Conservation (phyloP, 371 early-diverging fungal genomes). For the Mortierella sp. region DNA sequence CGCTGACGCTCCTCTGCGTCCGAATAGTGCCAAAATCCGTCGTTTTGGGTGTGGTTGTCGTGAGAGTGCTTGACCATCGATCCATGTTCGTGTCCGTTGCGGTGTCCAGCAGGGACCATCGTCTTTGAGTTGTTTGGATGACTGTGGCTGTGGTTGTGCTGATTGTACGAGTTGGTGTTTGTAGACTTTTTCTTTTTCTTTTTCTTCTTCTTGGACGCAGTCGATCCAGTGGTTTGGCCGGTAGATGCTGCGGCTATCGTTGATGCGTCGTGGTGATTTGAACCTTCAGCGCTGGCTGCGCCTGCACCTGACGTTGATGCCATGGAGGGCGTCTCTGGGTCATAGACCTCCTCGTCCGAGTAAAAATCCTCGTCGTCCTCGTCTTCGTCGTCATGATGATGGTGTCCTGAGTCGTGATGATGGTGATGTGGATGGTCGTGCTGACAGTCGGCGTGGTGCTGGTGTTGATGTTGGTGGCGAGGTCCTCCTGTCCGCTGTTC, state of each 20-base stretch:
- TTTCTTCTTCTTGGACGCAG: constrained; percentile 63
- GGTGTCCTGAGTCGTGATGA: constrained; percentile 27
- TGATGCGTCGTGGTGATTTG: constrained; percentile 20
- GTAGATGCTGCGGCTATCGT: constrained; percentile 20
- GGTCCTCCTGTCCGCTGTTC: constrained; percentile 21
- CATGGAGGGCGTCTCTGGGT: constrained; percentile 55
- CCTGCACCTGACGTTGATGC: constrained; percentile 30
- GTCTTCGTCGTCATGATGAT: constrained; percentile 52
- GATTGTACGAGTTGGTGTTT: constrained; percentile 1
- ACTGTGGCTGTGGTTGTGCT: constrained; percentile 24
- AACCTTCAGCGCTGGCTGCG: constrained; percentile 17
- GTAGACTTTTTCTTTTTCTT: constrained; percentile 63
- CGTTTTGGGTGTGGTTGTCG: constrained; percentile 53
- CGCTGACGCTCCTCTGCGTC: constrained; percentile 86
- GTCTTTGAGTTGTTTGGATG: constrained; percentile 35
- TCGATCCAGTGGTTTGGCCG: constrained; percentile 24
- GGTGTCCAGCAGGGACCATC: constrained; percentile 29
- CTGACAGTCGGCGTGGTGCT: constrained; percentile 50
- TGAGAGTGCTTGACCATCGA: constrained; percentile 45
- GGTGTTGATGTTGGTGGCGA: constrained; percentile 33
- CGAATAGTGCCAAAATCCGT: constrained; percentile 82
- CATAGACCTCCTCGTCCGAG: constrained; percentile 61
- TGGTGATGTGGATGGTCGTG: constrained; percentile 46
- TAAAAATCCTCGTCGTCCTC: constrained; percentile 60
- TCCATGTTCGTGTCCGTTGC: constrained; percentile 48